Evolutionary conservation across 257 asterid genomes (phyloP), one percentile per base, ranked within the genome.

Genomic region (Petunia secreta): DNA sequence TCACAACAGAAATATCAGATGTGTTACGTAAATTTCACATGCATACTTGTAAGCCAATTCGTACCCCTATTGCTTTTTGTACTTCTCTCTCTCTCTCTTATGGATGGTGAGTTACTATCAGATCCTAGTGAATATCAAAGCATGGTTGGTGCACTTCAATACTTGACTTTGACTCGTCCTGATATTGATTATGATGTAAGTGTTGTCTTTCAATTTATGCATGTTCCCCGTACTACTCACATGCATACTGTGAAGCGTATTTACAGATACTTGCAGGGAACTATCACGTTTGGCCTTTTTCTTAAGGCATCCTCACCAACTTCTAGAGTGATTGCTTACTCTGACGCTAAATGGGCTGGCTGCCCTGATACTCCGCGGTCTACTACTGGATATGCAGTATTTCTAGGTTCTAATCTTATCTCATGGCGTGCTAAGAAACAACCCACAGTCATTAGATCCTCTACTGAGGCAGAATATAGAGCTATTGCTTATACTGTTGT

Each of bases 311-410:
- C 1, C 2, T 11, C 11, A 4, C 1, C 3, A 8, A 40, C 2
- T 8, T 38, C 40, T 4, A 15, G 8, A 1, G 13, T 68, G 8
- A 8, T 15, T 38, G 76, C 52, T 2, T 68, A 68, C 16, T 38
- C 76, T 4, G 76, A 68, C 41, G 14, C 54, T 68, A 53, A 68
- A 7, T 68, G 76, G 76, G 76, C 50, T 6, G 53, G 25, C 25
- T 25, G 25, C 8, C 25, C 25, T 25, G 25, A 25, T 25, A 25
- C 25, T 25, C 25, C 25, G 25, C 15, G 10, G 7, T 54, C 10
- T 14, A 54, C 10, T 25, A 25, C 25, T 25, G 25, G 25, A 25
- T 25, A 25, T 25, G 25, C 25, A 25, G 25, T 25, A 25, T 25
- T 25, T 25, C 25, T 25, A 25, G 25, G 25, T 25, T 25, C 25